Conservation (phyloP, 192 early-diverging fungal genomes). For the Linnemannia elongata region DNA sequence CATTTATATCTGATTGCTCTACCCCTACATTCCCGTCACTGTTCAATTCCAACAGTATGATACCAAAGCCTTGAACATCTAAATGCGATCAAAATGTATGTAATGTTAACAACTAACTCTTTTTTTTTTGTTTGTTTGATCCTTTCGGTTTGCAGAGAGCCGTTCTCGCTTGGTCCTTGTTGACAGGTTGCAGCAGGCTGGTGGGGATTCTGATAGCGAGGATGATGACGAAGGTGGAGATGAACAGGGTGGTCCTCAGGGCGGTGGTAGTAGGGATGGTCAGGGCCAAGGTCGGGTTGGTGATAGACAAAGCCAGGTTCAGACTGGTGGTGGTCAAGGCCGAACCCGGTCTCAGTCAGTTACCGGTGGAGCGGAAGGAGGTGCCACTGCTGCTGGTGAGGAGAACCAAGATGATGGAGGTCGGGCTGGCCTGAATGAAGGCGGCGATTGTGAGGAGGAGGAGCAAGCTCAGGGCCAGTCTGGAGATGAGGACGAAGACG, state of each 20-base stretch:
- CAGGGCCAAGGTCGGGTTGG: background rate
- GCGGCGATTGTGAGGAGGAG: background rate
- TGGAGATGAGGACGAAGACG: background rate
- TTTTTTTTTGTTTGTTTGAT: background rate
- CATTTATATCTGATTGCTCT: too few relatives aligned
- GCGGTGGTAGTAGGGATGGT: background rate
- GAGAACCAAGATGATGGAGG: background rate
- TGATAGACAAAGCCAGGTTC: background rate
- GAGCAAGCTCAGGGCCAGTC: background rate
- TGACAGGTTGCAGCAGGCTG: background rate
- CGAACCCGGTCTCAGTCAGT: background rate
- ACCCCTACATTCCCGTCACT: too few relatives aligned
- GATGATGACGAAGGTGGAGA: background rate
- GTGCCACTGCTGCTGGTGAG: background rate
- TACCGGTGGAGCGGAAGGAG: background rate
- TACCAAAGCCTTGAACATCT: too few relatives aligned
- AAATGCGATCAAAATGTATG: too few relatives aligned
- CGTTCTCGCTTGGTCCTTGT: conserved; percentile 2
- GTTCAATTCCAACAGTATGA: too few relatives aligned
- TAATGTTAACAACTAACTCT: background rate
- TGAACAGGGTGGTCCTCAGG: background rate
- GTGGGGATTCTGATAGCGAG: background rate
- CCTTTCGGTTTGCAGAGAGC: background rate
- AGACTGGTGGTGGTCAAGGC: background rate
- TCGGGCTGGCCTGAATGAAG: background rate